Evolutionary conservation across 2,329 filamentous ascomycete species (phyloP).

Genomic region (Parastagonospora nodorum): DNA sequence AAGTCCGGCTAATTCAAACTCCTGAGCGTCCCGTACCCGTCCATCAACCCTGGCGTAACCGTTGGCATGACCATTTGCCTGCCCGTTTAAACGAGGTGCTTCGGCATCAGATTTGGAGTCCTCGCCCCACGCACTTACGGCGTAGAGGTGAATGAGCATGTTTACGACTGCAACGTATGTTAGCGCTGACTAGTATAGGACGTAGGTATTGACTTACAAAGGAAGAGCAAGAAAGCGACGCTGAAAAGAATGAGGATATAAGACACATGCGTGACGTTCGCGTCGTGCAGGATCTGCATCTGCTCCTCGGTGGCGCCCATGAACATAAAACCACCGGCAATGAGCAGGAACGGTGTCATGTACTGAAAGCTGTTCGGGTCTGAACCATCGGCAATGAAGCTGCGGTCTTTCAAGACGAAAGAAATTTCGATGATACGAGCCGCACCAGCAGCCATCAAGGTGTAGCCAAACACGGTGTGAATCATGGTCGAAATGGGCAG

Average conservation of each 20-base stretch:
- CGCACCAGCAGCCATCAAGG: constrained; percentile 85
- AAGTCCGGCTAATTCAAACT: constrained; percentile 90
- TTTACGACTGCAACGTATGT: constrained; percentile 65
- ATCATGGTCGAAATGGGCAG: constrained; percentile 84
- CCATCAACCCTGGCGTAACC: constrained; percentile 55
- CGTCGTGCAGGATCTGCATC: constrained; percentile 76
- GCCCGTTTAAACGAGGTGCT: constrained; percentile 34
- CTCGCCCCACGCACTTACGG: constrained; percentile 61
- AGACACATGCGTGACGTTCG: constrained; percentile 83
- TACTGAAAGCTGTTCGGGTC: constrained; percentile 76
- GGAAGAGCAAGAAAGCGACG: constrained; percentile 85
- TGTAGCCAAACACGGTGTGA: constrained; percentile 90
- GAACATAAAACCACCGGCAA: constrained; percentile 92
- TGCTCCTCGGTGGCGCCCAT: constrained; percentile 98
- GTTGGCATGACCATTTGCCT: constrained; percentile 23
- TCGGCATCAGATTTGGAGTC: constrained; percentile 44
- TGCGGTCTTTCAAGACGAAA: constrained; percentile 79
- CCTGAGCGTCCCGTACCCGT: constrained; percentile 78
- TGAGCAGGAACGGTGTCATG: constrained; percentile 75
- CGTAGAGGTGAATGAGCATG: constrained; percentile 84
- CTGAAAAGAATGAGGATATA: constrained; percentile 93
- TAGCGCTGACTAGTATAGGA: constrained; percentile 6
- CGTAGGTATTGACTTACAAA: constrained; percentile 61
- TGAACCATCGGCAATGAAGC: constrained; percentile 68
- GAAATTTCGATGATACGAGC: constrained; percentile 88